Evolutionary conservation across 148 eudicot genomes (phyloP).

Genomic region (Chenopodium album): DNA sequence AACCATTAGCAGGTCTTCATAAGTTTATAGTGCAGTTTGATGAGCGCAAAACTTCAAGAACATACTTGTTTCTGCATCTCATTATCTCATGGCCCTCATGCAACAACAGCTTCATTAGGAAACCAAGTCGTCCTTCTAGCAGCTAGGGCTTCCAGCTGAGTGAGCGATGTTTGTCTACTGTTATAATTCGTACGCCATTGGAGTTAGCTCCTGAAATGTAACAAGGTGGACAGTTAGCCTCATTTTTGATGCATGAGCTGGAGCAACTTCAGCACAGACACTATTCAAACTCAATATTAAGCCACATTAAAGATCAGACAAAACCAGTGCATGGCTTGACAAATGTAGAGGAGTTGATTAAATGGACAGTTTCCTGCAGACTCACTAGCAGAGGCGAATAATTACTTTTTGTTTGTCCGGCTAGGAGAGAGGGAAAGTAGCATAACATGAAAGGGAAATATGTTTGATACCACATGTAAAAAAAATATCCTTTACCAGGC

Average conservation of each 20-base stretch:
- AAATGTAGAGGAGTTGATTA: background rate
- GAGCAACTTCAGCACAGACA: background rate
- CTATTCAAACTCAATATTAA: background rate
- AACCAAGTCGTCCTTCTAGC: background rate
- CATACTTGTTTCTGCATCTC: no score
- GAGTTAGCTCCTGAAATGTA: background rate
- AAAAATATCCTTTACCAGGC: background rate
- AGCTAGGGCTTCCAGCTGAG: background rate
- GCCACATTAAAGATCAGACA: background rate
- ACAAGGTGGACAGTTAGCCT: background rate
- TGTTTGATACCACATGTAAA: no score
- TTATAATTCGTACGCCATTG: background rate
- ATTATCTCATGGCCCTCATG: no score
- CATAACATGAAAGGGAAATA: background rate
- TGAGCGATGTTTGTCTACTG: background rate
- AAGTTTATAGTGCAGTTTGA: no score
- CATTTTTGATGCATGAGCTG: no score
- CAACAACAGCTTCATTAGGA: no score
- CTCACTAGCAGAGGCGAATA: background rate
- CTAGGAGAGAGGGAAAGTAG: background rate
- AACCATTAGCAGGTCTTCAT: no score
- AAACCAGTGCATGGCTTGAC: background rate
- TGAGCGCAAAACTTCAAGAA: no score
- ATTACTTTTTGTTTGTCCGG: background rate
- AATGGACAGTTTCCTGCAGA: background rate